Evolutionary conservation across 352 stramenopile genomes (phyloP), one percentile per base, ranked within the genome.

Genomic region (Globisporangium acanthophoron): DNA sequence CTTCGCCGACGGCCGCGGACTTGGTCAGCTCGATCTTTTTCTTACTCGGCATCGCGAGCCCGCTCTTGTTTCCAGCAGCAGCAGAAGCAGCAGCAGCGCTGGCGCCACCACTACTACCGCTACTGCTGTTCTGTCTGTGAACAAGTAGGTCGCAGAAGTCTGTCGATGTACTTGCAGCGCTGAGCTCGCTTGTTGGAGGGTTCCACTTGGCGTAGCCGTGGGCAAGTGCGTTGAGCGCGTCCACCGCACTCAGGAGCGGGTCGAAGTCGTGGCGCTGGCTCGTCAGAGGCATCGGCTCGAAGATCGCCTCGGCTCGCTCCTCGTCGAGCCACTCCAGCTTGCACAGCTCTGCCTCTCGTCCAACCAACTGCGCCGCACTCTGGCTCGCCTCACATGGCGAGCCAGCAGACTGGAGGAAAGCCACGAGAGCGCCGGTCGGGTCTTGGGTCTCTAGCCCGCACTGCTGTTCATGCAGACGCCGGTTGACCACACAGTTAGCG

Each of bases 261-360:
- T 89, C 73, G 9, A 87, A 60, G 12, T 61, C 45, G 18, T 85
- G 67, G 6, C 67, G 66, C 16, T 44, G 8, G 1, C 62, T 49
- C 9, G 71, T 84, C 31, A 87, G 62, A 1, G 59, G 50, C 6
- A 59, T 55, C 0, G 74, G 58, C 6, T 58, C 45, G 18, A 85
- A 87, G 0, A 64, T 55, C 0, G 51, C 43, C 15, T 60, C 52
- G n/a, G 81, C 69, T 5, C 69, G 56, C 13, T 67, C 70, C 43
- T 86, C 76, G 33, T 78, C 73, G 27, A 74, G 55, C 79, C 76
- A 87, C 43, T 85, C 75, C 21, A 89, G 62, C 24, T 71, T 74
- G 53, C 65, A 78, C 0, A 56, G 16, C 15, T 39, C 41, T 5
- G 41, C 20, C 27, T 58, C 56, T 0, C 47, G 13, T 18, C 52